Base-by-base conservation (phyloP, 2,329 filamentous ascomycete species). In the Hypoxylon sp. region DNA sequence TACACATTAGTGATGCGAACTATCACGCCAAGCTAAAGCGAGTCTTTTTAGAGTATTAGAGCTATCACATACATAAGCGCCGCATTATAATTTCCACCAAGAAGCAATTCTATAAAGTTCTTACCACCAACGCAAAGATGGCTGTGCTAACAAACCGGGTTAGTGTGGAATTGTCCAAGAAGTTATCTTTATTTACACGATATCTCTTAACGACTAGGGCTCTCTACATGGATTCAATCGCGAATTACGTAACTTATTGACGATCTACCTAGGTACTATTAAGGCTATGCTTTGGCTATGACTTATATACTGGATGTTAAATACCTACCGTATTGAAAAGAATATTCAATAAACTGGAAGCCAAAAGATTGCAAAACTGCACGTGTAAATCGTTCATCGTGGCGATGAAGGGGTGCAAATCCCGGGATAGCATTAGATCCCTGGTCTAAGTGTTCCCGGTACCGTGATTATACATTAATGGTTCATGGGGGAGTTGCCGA, bases 401-500 rank as follows among this genome's bases (percentile, higher is more conserved):
- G 39, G 47, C 44, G 53, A 39, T 47, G n/a, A 14, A 51, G 37
- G 52, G 47, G 26, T 19, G 10, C 13, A 44, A 61, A 42, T 47
- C 51, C 47, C 44, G 24, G 42, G 51, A 60, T 63, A 26, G 35
- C 19, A 55, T 57, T 33, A 39, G 44, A 39, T 51, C 46, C 48
- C 39, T 44, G 19, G 22, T 46, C 60, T 57, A 53, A 24, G 48
- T 58, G 57, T 56, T 47, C 54, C 54, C 39, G 54, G 54, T 63
- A 65, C 69, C 63, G 22, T 67, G 47, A 54, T 58, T 42, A 39
- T 33, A 55, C 53, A 57, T 57, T 39, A 65, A 46, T 61, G 54
- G 63, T 67, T 67, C 62, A 42, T 63, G 68, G 59, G 42, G 46
- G 51, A 62, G 57, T 65, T 59, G 47, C 67, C 54, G 57, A 63